Conservation (phyloP, 2,329 filamentous ascomycete species). For the Rhinocladiella similis region DNA sequence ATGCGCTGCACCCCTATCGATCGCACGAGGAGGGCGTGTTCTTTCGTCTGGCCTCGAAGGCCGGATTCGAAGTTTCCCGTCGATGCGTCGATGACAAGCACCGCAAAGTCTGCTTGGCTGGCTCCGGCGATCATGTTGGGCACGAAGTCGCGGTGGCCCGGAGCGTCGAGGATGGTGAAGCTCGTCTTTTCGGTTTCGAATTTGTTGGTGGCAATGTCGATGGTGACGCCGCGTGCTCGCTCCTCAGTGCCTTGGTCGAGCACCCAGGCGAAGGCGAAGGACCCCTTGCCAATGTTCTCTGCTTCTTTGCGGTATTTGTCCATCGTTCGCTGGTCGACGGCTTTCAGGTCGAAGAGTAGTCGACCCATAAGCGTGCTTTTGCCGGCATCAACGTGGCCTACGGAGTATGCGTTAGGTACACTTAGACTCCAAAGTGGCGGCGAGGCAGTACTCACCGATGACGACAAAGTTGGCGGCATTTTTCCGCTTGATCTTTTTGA, state of each 20-base stretch:
- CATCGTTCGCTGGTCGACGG: conserved; percentile 83
- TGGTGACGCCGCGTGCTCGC: conserved; percentile 84
- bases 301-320: conserved; percentile 88
- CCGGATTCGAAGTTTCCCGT: conserved; percentile 92
- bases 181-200: conserved; percentile 85
- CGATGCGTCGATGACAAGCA: conserved; percentile 88
- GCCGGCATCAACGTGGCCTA: conserved; percentile 93
- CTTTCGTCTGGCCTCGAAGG: conserved; percentile 87
- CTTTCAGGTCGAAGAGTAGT: conserved; percentile 83
- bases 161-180: conserved; percentile 94
- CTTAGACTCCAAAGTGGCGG: conserved; percentile 6
- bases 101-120: conserved; percentile 91
- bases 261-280: conserved; percentile 96
- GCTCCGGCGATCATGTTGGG: conserved; percentile 99
- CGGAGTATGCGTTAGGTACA: conserved; percentile 24
- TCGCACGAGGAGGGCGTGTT: conserved; percentile 84
- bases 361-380: conserved; percentile 98
- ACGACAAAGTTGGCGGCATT: conserved; percentile 88
- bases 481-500: conserved; percentile 72
- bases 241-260: conserved; percentile 91
- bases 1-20: conserved; percentile 88
- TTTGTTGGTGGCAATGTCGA: conserved; percentile 92
- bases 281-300: conserved; percentile 87
- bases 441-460: conserved; percentile 62
- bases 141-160: conserved; percentile 92